Base-by-base conservation (phyloP, 176 grass and related monocot species). In the Cenchrus americanus region DNA sequence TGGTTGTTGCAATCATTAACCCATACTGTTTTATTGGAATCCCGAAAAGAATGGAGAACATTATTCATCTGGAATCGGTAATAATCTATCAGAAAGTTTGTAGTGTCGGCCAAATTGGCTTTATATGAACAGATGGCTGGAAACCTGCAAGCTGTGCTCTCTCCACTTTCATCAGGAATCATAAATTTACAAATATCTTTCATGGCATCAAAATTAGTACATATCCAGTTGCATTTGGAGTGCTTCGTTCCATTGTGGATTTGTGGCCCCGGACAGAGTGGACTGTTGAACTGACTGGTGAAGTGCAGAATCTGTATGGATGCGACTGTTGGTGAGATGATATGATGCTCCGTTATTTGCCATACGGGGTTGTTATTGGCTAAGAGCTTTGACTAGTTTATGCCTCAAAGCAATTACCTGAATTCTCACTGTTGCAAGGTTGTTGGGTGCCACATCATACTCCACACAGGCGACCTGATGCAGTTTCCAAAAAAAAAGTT, bases 1-100 rank as follows among this genome's bases (percentile, higher is more conserved):
- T 62, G 63, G 55, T 54, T 65, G 24, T 19, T 17, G 42, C 47
- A 37, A 76, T 83, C 34, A 86, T 51, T 60, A 24, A 82, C 73
- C 2, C 51, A 44, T 8, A 73, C 58, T 80, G 75, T 32, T 77
- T 37, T 63, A 83, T 80, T 27, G 54, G 79, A 83, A 86, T 92
- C 87, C 87, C 84, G 5, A 24, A 83, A 89, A 83, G 71, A 76
- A 49, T 80, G 79, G 80, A 86, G 62, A 86, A 67, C 27, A 71
- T 46, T 71, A 30, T 78, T 83, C 83, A 59, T 41, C 2, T 69
- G 11, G 24, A 70, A 80, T 64, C 44, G 0, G 42, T 15, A 62
- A 58, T 63, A 86, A 82, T 78, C 21, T 66, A 66, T 77, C 80
- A n/a, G 62, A 69, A 69, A 30, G 79, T 62, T 2, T 79, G 30